phyloP scores from a whole-genome alignment of 257 asterid species.

The Orobanche coerulescens region DNA sequence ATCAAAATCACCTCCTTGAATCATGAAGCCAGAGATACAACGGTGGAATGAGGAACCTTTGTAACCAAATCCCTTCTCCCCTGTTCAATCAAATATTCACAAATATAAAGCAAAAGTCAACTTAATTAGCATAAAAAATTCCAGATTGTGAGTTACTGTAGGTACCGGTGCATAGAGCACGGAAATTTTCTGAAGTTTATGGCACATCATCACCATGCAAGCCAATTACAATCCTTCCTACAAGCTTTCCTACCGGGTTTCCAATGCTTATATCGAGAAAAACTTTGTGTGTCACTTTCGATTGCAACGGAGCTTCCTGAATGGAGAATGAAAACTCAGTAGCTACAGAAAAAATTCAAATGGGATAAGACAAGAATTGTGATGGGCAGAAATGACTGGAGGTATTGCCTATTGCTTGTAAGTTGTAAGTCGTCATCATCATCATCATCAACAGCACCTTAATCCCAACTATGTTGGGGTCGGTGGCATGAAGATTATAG shows the following conservation, averaged over 20 bases:
- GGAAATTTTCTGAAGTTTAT: slow-evolving; percentile 87
- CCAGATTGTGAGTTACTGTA: background rate
- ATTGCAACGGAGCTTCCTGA: slow-evolving; percentile 68
- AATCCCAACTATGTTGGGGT: too few species aligned
- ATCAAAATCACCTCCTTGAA: slow-evolving; percentile 98
- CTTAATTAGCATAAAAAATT: background rate
- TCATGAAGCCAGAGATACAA: slow-evolving; percentile 89
- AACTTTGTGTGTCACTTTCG: slow-evolving; percentile 87
- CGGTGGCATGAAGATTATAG: background rate
- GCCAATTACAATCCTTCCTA: slow-evolving; percentile 87
- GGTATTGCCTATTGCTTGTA: too few species aligned
- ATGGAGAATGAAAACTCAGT: slow-evolving; percentile 6
- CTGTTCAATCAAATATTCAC: slow-evolving; percentile 31
- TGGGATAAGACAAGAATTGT: background rate
- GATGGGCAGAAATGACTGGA: too few species aligned
- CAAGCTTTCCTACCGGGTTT: slow-evolving; percentile 81
- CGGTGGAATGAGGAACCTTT: slow-evolving; percentile 91
- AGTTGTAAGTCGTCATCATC: too few species aligned
- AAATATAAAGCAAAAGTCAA: slow-evolving; percentile 13
- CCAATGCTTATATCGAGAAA: slow-evolving; percentile 88
- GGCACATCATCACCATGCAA: slow-evolving; percentile 95
- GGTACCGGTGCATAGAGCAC: slow-evolving; percentile 85
- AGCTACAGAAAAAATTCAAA: background rate
- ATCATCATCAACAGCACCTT: too few species aligned
- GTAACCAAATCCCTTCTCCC: slow-evolving; percentile 95